Conservation (phyloP, 1,284 basidiomycete genomes). For the Papiliotrema nemorosa region DNA sequence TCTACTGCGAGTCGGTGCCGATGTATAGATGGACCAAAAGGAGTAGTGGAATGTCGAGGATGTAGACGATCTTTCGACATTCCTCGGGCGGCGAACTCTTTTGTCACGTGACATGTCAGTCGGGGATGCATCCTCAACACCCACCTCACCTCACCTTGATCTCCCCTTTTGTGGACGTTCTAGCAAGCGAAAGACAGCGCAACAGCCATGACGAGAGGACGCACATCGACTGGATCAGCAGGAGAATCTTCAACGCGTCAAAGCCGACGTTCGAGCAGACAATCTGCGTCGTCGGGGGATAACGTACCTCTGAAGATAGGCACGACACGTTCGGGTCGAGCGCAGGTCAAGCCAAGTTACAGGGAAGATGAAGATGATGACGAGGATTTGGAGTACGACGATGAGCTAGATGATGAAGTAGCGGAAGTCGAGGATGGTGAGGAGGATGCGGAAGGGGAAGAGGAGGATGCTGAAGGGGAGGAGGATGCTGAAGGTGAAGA, state of each 20-base stretch:
- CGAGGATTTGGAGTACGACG: constrained; percentile 15
- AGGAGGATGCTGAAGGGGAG: constrained; percentile 7
- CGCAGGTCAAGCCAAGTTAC: not conserved
- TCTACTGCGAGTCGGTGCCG: too few relatives aligned
- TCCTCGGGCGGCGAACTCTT: too few relatives aligned
- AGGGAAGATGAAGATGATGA: constrained; percentile 10
- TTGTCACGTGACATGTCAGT: too few relatives aligned
- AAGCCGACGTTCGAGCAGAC: too few relatives aligned
- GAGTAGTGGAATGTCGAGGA: not conserved
- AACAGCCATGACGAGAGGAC: too few relatives aligned
- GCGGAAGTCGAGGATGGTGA: constrained; percentile 5
- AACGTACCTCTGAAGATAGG: not conserved
- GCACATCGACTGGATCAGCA: too few relatives aligned
- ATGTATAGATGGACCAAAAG: not conserved
- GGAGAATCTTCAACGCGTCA: too few relatives aligned
- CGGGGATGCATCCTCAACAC: too few relatives aligned
- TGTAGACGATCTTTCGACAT: not conserved
- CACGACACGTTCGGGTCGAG: constrained; percentile 11
- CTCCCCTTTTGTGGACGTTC: too few relatives aligned
- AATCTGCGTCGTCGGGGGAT: not conserved
- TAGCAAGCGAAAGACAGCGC: too few relatives aligned
- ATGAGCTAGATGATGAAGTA: too few relatives aligned
- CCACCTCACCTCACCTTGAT: too few relatives aligned
- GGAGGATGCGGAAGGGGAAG: constrained; percentile 6
- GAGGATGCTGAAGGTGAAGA: constrained; percentile 7